Evolutionary conservation across 2,329 filamentous ascomycete genomes (phyloP).

Genomic region (Colletotrichum aenigma): DNA sequence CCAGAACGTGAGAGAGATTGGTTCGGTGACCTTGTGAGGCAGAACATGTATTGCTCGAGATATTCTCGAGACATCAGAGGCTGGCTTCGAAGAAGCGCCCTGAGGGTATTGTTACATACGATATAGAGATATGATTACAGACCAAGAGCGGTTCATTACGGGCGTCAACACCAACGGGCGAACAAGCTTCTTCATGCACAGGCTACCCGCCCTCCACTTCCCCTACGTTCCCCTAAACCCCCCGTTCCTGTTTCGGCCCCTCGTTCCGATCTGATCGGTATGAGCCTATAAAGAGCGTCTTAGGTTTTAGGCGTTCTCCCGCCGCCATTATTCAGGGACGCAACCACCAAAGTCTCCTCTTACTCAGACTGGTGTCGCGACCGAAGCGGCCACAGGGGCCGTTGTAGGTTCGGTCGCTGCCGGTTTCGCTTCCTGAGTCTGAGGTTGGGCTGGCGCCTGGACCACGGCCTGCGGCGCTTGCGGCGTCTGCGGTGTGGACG

Average conservation of each 20-base stretch:
- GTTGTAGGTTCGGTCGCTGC: background rate
- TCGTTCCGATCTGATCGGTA: conserved; percentile 7
- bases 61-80: background rate
- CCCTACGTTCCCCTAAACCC: background rate
- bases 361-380: conserved; percentile 4
- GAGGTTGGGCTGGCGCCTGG: background rate
- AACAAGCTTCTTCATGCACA: background rate
- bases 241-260: conserved; percentile 4
- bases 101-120: conserved; percentile 6
- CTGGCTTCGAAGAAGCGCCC: background rate
- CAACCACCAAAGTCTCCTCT: background rate
- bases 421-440: conserved; percentile 1
- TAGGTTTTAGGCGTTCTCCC: background rate
- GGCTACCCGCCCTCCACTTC: background rate
- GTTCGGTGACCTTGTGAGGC: background rate
- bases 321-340: background rate
- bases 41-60: background rate
- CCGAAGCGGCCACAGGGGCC: background rate
- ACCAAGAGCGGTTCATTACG: background rate
- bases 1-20: background rate
- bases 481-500: background rate
- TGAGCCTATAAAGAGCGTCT: conserved; percentile 1
- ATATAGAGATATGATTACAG: background rate
- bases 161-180: background rate
- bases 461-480: background rate